Conservation (phyloP, 129 eudicot species). For the Glebionis coronaria region DNA sequence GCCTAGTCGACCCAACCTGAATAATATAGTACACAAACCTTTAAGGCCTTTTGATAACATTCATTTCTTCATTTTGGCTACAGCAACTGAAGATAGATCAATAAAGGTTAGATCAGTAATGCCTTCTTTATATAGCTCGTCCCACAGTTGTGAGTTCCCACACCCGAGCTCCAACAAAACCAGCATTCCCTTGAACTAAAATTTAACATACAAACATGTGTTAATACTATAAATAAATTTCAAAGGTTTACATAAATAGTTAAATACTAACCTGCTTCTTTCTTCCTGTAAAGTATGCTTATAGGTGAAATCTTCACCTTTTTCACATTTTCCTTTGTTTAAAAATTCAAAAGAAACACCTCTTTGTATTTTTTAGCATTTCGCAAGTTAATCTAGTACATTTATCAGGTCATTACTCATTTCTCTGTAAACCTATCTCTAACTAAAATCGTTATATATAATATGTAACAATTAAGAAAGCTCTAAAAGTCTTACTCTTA, state of each 20-base stretch:
- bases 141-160: no score
- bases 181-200: conserved; percentile 92
- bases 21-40: conserved; percentile 44
- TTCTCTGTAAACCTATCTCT: no score
- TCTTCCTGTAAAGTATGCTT: conserved; percentile 83
- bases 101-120: conserved; percentile 69
- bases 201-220: background rate
- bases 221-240: background rate
- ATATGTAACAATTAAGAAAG: no score
- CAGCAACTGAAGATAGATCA: conserved; percentile 84
- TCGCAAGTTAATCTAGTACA: no score
- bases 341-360: conserved; percentile 95
- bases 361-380: no score
- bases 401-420: no score
- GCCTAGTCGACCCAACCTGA: background rate
- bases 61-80: conserved; percentile 59
- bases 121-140: conserved; percentile 77
- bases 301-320: conserved; percentile 80
- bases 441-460: no score
- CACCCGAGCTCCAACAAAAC: no score
- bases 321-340: conserved; percentile 96
- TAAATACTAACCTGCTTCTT: conserved; percentile 58
- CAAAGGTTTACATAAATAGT: background rate
- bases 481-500: no score
- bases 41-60: conserved; percentile 56